These are phyloP conservation scores for Eutrema yunnanense DNA, from an alignment of 345 rosid genomes.

Conservation along the genomic window DNA sequence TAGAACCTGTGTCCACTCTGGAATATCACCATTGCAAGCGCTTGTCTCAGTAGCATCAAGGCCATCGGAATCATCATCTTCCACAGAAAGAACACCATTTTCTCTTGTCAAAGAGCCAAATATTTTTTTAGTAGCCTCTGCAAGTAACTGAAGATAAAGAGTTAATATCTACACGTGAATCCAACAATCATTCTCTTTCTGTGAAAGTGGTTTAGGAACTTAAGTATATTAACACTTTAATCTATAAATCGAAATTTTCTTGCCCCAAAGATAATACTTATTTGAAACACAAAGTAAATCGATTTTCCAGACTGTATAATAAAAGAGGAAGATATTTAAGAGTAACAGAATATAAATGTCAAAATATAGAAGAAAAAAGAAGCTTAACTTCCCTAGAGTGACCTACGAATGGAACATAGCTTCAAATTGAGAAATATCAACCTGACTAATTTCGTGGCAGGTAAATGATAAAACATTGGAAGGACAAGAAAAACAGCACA, in stretches of 20 bases:
- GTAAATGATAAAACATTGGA: slow-evolving; percentile 1
- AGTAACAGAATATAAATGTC: background rate
- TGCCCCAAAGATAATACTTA: background rate
- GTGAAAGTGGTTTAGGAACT: background rate
- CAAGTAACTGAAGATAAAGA: slow-evolving; percentile 76
- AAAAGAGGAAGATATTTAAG: background rate
- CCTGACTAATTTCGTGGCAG: background rate
- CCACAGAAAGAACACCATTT: slow-evolving; percentile 53
- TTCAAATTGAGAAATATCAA: background rate
- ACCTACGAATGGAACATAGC: background rate
- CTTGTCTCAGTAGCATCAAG: slow-evolving; percentile 44
- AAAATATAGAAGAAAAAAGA: background rate
- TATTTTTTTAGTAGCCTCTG: slow-evolving; percentile 80
- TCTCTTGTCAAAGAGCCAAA: slow-evolving; percentile 56
- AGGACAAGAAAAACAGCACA: slow-evolving; percentile 3
- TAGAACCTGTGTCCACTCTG: slow-evolving; percentile 82
- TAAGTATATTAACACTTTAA: background rate
- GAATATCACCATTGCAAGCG: slow-evolving; percentile 48
- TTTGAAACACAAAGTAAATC: background rate
- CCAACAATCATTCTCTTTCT: background rate
- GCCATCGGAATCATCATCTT: slow-evolving; percentile 58
- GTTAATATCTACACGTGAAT: slow-evolving; percentile 15
- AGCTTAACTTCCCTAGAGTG: background rate
- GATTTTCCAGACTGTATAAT: background rate
- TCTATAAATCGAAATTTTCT: background rate